Evolutionary conservation across 345 rosid genomes (phyloP), one percentile per base, ranked within the genome.

Genomic region (Dovyalis caffra): DNA sequence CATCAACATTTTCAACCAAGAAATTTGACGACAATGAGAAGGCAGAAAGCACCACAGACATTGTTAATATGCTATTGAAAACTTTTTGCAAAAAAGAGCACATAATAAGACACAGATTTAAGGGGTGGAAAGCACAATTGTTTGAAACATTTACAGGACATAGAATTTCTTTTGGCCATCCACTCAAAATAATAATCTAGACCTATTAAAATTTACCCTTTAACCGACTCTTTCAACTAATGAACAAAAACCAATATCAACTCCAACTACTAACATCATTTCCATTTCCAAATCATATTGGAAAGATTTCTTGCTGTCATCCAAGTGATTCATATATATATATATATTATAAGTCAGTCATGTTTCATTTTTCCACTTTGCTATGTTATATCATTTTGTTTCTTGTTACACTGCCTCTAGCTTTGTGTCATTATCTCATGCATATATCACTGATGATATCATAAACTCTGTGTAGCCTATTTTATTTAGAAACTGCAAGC

Each of bases 81-180:
- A 23, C 64, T 58, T 53, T n/a, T 64, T 12, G 0, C 26, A 63
- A 4, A 43, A 4, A 43, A 38, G 73, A 76, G 74, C 70, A 69
- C 70, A 64, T 43, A 1, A 77, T 45, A 76, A 76, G 83, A 80
- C 76, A 75, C 57, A 63, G 58, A 67, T 51, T 38, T 61, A 49
- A 49, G 58, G 57, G 74, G 83, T 81, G 83, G 83, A 77, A 64
- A 70, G 76, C 83, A 85, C 37, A 70, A 37, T 51, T 4, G 9
- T 35, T 25, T 49, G 34, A 15, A 37, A 49, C 45, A 60, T 60
- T 15, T 72, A 70, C 70, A 76, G 38, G 77, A 74, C 43, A 31
- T 1, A 21, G 31, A 29, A 29, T 12, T 49, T 45, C 73, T 81
- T 74, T 81, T 64, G 62, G 77, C 69, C 70, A 26, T 78, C 58